Percentiles rank a stretch among this genome's conserved stretches.
Evolutionary conservation across 2,329 filamentous ascomycete species (phyloP).

Genomic region (Cytospora schulzeri): DNA sequence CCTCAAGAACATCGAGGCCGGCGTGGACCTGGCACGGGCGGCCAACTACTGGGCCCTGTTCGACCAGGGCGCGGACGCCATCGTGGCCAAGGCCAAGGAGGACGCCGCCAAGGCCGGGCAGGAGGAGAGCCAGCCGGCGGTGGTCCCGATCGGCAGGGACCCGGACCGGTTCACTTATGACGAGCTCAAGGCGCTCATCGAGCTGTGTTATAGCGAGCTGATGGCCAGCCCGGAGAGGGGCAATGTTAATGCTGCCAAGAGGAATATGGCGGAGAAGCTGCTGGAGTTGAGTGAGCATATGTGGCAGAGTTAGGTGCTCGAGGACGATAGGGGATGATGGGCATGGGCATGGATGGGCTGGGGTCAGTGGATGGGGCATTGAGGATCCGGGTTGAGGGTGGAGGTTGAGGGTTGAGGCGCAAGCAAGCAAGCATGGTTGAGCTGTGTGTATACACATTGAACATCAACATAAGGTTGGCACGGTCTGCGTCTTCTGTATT

Average conservation of each 20-base stretch:
- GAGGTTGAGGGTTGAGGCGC: background rate
- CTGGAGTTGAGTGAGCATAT: slow-evolving; percentile 71
- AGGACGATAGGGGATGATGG: background rate
- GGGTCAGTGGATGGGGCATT: background rate
- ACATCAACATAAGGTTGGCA: background rate
- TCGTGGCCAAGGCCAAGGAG: slow-evolving; percentile 64
- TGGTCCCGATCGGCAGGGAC: slow-evolving; percentile 32
- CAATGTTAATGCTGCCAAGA: slow-evolving; percentile 65
- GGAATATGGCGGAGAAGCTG: slow-evolving; percentile 71
- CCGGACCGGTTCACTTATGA: slow-evolving; percentile 62
- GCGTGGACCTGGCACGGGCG: slow-evolving; percentile 64
- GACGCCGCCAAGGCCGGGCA: slow-evolving; percentile 40
- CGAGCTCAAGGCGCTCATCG: slow-evolving; percentile 66
- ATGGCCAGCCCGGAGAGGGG: slow-evolving; percentile 68
- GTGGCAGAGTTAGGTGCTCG: slow-evolving; percentile 57
- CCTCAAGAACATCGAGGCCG: slow-evolving; percentile 85
- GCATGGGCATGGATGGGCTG: background rate
- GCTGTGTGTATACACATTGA: background rate
- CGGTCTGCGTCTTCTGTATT: slow-evolving; percentile 6
- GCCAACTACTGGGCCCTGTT: slow-evolving; percentile 72
- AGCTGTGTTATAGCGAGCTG: slow-evolving; percentile 70
- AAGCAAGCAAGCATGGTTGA: background rate
- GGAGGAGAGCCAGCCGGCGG: slow-evolving; percentile 38
- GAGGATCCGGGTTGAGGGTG: too few relatives aligned
- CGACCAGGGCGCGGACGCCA: slow-evolving; percentile 63